A percentile compares a stretch with the other conserved stretches of the same genome.
Evolutionary conservation across 2,329 filamentous ascomycete species (phyloP).

Genomic region (Ustulina deusta): DNA sequence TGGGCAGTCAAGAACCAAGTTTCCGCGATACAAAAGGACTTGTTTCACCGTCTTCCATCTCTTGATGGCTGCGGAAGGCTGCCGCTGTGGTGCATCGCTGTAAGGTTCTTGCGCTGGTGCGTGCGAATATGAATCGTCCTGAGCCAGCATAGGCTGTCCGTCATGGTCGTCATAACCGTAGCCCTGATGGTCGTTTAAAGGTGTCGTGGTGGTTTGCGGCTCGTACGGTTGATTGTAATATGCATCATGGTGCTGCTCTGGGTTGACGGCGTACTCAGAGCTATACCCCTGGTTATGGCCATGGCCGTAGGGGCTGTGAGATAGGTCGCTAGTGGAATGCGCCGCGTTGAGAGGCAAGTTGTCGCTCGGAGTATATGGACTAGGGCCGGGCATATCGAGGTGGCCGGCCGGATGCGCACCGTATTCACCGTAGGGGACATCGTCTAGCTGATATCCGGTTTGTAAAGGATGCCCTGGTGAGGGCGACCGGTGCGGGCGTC

Average conservation of each 20-base stretch:
- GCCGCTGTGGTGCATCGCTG: constrained; percentile 56
- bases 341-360: constrained; percentile 85
- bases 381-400: constrained; percentile 76
- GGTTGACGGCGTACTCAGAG: constrained; percentile 80
- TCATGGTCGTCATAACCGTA: constrained; percentile 81
- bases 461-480: constrained; percentile 81
- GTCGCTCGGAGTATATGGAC: constrained; percentile 74
- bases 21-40: constrained; percentile 96
- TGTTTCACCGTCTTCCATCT: constrained; percentile 99
- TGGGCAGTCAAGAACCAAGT: constrained; percentile 95
- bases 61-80: constrained; percentile 73
- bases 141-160: constrained; percentile 79
- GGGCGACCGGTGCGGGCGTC: constrained; percentile 71
- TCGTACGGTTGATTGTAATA: constrained; percentile 89
- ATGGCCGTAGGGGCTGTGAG: constrained; percentile 59
- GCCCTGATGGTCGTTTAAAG: constrained; percentile 70
- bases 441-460: constrained; percentile 84
- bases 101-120: constrained; percentile 57
- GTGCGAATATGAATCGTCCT: constrained; percentile 63
- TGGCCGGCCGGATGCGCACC: constrained; percentile 55
- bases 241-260: constrained; percentile 86
- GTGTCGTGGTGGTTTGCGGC: constrained; percentile 68
- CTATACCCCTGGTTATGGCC: constrained; percentile 60
- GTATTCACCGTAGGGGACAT: constrained; percentile 74
- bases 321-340: constrained; percentile 65